Evolutionary conservation across 1,284 basidiomycete species (phyloP).

Genomic region (Mycena sp.): DNA sequence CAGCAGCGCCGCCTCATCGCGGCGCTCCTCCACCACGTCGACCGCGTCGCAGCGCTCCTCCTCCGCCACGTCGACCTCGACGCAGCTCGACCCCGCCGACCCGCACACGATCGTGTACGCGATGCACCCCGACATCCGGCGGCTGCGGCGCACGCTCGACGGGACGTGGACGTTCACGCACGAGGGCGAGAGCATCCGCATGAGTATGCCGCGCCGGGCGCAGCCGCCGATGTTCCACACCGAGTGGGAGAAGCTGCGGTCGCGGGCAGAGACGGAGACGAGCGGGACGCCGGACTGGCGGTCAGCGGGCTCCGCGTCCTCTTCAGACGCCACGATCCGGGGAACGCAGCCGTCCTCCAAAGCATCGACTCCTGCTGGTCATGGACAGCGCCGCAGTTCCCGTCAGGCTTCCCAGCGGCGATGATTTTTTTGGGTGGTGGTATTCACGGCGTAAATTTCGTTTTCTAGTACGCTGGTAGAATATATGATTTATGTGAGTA

Average conservation of each 20-base stretch:
- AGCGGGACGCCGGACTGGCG: background rate
- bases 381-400: background rate
- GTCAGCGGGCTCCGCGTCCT: background rate
- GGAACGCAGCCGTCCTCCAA: background rate
- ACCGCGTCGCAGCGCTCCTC: background rate
- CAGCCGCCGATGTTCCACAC: background rate
- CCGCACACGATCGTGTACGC: background rate
- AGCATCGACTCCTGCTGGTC: background rate
- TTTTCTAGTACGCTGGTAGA: background rate
- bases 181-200: slow-evolving; percentile 1
- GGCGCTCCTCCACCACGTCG: background rate
- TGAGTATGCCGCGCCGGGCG: background rate
- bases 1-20: background rate
- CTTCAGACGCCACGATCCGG: background rate
- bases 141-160: background rate
- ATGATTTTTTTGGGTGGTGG: background rate
- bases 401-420: background rate
- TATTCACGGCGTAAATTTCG: background rate
- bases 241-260: slow-evolving; percentile 7
- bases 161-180: background rate
- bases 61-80: background rate
- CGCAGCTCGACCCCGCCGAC: background rate
- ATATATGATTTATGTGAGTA: background rate
- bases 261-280: background rate
- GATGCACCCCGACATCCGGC: slow-evolving; percentile 12